Conservation (phyloP, 2,329 filamentous ascomycete genomes). For the Pochonia chlamydosporia region DNA sequence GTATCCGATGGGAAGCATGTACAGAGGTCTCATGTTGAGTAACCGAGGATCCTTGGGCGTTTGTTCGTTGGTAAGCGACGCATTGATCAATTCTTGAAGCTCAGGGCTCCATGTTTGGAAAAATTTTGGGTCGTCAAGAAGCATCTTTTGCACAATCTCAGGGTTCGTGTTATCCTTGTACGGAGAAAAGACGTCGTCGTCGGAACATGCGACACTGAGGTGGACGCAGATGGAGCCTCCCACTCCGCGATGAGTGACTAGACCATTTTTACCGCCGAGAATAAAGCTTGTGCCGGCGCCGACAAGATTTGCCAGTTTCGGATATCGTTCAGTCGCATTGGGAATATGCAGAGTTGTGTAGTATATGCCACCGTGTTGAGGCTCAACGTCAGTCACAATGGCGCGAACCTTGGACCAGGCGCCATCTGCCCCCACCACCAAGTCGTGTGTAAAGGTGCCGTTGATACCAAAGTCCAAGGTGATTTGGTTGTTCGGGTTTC, state of each 20-base stretch:
- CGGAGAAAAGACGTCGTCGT: too few relatives aligned
- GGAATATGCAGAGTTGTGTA: constrained; percentile 28
- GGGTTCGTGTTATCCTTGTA: not conserved
- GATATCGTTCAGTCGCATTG: constrained; percentile 27
- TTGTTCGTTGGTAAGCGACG: constrained; percentile 17
- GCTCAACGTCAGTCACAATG: constrained; percentile 28
- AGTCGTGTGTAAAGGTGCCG: constrained; percentile 9
- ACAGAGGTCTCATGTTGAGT: not conserved
- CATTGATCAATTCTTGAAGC: constrained; percentile 21
- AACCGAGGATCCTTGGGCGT: not conserved
- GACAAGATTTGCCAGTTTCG: constrained; percentile 30
- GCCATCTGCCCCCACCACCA: constrained; percentile 13
- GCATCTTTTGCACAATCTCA: constrained; percentile 2
- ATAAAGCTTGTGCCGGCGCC: constrained; percentile 31
- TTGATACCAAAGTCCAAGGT: constrained; percentile 17
- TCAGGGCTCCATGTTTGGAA: constrained; percentile 20
- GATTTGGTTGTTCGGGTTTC: constrained; percentile 4
- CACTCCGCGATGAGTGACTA: constrained; percentile 24
- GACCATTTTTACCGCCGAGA: constrained; percentile 32
- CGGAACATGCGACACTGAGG: too few relatives aligned
- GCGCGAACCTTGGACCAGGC: constrained; percentile 25
- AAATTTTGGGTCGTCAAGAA: constrained; percentile 16
- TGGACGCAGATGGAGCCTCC: constrained; percentile 23
- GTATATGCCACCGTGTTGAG: constrained; percentile 32
- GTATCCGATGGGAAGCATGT: not conserved